Base-by-base conservation (phyloP, 805 yeast genomes). In the Kodamaea laetipori region DNA sequence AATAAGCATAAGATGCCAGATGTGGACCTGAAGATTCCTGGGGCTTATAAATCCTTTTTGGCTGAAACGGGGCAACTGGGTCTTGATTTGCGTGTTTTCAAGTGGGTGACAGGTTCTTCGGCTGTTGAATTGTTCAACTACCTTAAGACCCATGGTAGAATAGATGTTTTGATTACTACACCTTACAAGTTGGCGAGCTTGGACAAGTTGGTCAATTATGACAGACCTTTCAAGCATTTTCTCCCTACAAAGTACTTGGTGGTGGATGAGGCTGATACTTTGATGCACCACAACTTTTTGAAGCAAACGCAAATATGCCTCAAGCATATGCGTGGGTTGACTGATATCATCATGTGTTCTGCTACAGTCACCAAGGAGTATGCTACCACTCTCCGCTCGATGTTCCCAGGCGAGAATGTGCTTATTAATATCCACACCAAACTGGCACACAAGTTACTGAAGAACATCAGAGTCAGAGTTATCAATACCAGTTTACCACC, bases 201-300 rank as follows among this genome's bases (percentile, higher is more conserved):
- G 36, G 49, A 57, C 15, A 61, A 67, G 26, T 60, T 69, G 41
- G 54, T 53, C 10, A 61, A 68, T 46, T 45, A 57, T 21, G 48
- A 57, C 39, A 53, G 46, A 50, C 75, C 63, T 4, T 69, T 64
- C 48, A 61, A 72, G 27, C 55, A 66, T 17, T 67, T 78, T 47
- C 62, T 62, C 36, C 60, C 67, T 10, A 80, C 84, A 4, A 71
- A 73, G 19, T 84, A 76, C 55, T 71, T 85, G 35, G 92, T 87
- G 1, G 77, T 86, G 10, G 99, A 92, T 60, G 99, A 92, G 63
- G 98, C 99, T 0, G 99, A 92, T 64, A 86, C 96, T 0, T 67
- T 92, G 44, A 75, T 90, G 81, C 96, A 90, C 58, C 77, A 80
- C 41, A 83, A 94, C 0, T 90, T 90, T 76, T 62, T 82, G 8